phyloP scores from a whole-genome alignment of 1,284 basidiomycete genomes.

The Vanrija pseudolonga region DNA sequence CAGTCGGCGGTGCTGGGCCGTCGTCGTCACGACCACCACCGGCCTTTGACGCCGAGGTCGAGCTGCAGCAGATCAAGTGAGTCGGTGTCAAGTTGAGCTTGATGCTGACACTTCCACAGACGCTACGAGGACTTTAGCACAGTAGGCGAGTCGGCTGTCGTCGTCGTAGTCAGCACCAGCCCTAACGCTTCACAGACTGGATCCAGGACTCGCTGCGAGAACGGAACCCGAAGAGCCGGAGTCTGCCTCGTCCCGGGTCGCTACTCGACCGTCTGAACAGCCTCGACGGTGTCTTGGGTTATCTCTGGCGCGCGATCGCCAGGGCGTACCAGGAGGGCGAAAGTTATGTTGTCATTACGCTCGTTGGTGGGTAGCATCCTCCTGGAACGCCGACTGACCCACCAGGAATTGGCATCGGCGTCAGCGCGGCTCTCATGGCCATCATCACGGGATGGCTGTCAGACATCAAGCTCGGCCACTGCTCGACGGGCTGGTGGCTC shows the following conservation, averaged over 20 bases:
- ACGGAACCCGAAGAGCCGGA: slow-evolving; percentile 53
- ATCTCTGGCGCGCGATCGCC: slow-evolving; percentile 63
- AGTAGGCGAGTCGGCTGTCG: slow-evolving; percentile 56
- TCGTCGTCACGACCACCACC: neutral
- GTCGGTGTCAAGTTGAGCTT: neutral
- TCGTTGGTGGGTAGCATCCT: slow-evolving; percentile 65
- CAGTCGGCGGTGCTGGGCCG: too few species aligned
- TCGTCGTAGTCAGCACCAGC: neutral
- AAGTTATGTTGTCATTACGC: slow-evolving; percentile 70
- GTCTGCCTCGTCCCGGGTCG: slow-evolving; percentile 16
- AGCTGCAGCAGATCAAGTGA: slow-evolving; percentile 52
- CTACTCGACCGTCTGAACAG: slow-evolving; percentile 34
- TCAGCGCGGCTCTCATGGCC: slow-evolving; percentile 90
- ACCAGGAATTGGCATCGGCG: slow-evolving; percentile 80
- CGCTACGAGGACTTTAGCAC: slow-evolving; percentile 71
- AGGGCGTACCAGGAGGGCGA: slow-evolving; percentile 57
- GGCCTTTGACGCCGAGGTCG: slow-evolving; percentile 37
- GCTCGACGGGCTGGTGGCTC: slow-evolving; percentile 95
- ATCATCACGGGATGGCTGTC: slow-evolving; percentile 98
- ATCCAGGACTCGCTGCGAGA: slow-evolving; percentile 90
- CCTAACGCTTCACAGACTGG: slow-evolving; percentile 62
- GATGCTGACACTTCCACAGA: slow-evolving; percentile 21
- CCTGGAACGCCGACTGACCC: neutral
- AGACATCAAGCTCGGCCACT: slow-evolving; percentile 96
- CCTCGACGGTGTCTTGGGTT: slow-evolving; percentile 46